Percentiles rank a stretch among this genome's conserved stretches.
Evolutionary conservation across 176 grass and related monocot species (phyloP).

Genomic region (Avena eriantha): DNA sequence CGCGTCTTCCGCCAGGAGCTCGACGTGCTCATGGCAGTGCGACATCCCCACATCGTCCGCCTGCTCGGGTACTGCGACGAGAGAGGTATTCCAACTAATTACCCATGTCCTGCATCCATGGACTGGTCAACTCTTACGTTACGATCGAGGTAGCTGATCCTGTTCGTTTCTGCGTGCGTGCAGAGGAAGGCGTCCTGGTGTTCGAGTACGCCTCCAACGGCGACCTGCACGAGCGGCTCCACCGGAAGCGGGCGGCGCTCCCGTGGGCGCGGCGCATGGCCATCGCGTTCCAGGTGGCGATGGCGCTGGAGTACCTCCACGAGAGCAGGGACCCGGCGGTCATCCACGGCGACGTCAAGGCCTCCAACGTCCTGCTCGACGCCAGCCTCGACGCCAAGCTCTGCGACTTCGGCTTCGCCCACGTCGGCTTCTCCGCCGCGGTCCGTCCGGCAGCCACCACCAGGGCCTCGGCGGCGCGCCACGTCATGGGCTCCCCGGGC

Average conservation of each 20-base stretch:
- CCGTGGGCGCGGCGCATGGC: slow-evolving; percentile 73
- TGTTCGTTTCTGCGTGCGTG: background rate
- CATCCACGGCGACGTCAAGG: slow-evolving; percentile 86
- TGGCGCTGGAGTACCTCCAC: slow-evolving; percentile 88
- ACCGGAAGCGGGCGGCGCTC: slow-evolving; percentile 24
- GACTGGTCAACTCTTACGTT: background rate
- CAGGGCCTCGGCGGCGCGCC: slow-evolving; percentile 14
- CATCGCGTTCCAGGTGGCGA: slow-evolving; percentile 64
- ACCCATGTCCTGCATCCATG: background rate
- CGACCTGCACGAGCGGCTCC: slow-evolving; percentile 61
- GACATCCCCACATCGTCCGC: slow-evolving; percentile 69
- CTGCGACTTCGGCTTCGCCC: slow-evolving; percentile 80
- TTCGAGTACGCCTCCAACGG: slow-evolving; percentile 73
- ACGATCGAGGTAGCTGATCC: no score
- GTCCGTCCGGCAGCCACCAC: slow-evolving; percentile 40
- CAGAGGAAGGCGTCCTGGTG: slow-evolving; percentile 66
- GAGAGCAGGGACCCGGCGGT: slow-evolving; percentile 66
- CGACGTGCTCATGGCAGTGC: slow-evolving; percentile 53
- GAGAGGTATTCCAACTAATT: slow-evolving; percentile 26
- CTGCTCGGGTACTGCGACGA: slow-evolving; percentile 76
- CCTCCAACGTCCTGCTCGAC: slow-evolving; percentile 77
- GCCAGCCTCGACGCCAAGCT: slow-evolving; percentile 59
- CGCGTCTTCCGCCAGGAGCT: slow-evolving; percentile 68
- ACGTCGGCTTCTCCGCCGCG: slow-evolving; percentile 62
- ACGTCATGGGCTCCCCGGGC: slow-evolving; percentile 73